A percentile compares a stretch with the other conserved stretches of the same genome.
Conservation (phyloP, 495 filamentous ascomycete genomes). For the Melanomma pulvis-pyrius region DNA sequence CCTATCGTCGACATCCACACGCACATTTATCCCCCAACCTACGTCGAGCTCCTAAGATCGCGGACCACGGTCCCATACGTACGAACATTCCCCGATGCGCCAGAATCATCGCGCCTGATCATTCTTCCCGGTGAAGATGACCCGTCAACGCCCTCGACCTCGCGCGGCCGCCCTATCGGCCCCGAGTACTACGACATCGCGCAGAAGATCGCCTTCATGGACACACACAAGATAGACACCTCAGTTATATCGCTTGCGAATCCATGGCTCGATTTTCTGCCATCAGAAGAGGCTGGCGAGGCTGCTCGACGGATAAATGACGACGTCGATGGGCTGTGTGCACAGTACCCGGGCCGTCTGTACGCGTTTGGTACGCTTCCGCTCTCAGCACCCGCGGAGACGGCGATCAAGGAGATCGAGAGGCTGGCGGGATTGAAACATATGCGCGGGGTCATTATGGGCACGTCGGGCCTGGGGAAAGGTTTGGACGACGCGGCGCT, state of each 20-base stretch:
- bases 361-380: slow-evolving; percentile 85
- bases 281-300: slow-evolving; percentile 59
- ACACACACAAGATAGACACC: slow-evolving; percentile 74
- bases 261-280: slow-evolving; percentile 91
- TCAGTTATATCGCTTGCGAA: slow-evolving; percentile 92
- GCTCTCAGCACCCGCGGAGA: slow-evolving; percentile 64
- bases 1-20: slow-evolving; percentile 87
- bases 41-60: slow-evolving; percentile 76
- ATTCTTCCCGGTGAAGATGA: slow-evolving; percentile 72
- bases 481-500: slow-evolving; percentile 80
- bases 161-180: slow-evolving; percentile 72
- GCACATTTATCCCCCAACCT: slow-evolving; percentile 87
- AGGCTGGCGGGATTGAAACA: slow-evolving; percentile 62
- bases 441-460: slow-evolving; percentile 84
- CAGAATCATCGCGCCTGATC: slow-evolving; percentile 68
- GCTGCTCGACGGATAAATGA: slow-evolving; percentile 72
- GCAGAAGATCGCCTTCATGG: slow-evolving; percentile 85
- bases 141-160: slow-evolving; percentile 57
- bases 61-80: slow-evolving; percentile 80
- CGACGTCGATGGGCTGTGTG: slow-evolving; percentile 72
- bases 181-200: slow-evolving; percentile 69
- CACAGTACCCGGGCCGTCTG: slow-evolving; percentile 58
- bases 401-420: slow-evolving; percentile 66
- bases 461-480: slow-evolving; percentile 76
- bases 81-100: slow-evolving; percentile 63